phyloP scores from a whole-genome alignment of 306 rosid genomes.

The Vigna unguiculata region DNA sequence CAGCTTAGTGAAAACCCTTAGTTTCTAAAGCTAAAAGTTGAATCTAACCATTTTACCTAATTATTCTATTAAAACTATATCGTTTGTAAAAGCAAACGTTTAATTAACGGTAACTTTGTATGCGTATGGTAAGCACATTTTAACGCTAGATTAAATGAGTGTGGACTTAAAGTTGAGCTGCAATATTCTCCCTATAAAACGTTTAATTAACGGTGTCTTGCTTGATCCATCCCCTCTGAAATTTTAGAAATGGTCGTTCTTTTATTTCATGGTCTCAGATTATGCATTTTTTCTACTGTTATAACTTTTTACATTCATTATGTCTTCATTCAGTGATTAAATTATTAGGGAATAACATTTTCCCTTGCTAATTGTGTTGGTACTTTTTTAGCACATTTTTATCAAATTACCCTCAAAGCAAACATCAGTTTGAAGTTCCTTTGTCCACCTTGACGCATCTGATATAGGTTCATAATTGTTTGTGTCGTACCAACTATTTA shows the following conservation, averaged over 20 bases:
- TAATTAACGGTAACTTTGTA: no score
- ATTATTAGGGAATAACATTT: not conserved
- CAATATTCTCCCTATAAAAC: no score
- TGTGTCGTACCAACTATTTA: not conserved
- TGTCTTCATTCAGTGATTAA: not conserved
- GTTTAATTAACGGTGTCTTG: no score
- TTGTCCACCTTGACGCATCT: slow-evolving; percentile 42
- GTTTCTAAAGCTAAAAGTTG: not conserved
- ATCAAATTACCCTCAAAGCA: not conserved
- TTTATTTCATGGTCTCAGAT: not conserved
- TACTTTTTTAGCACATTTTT: not conserved
- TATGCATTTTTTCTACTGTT: not conserved
- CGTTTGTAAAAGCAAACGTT: no score
- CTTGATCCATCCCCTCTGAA: not conserved
- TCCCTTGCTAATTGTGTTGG: not conserved
- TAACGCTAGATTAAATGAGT: no score
- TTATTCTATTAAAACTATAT: no score
- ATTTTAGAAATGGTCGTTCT: no score
- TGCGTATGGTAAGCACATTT: not conserved
- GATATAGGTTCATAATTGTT: not conserved
- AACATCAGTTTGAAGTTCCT: slow-evolving; percentile 27
- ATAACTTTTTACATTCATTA: no score
- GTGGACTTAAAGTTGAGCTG: not conserved
- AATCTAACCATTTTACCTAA: no score
- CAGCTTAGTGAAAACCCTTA: not conserved